Conservation (phyloP, 129 eudicot genomes). For the Flaveria bidentis region DNA sequence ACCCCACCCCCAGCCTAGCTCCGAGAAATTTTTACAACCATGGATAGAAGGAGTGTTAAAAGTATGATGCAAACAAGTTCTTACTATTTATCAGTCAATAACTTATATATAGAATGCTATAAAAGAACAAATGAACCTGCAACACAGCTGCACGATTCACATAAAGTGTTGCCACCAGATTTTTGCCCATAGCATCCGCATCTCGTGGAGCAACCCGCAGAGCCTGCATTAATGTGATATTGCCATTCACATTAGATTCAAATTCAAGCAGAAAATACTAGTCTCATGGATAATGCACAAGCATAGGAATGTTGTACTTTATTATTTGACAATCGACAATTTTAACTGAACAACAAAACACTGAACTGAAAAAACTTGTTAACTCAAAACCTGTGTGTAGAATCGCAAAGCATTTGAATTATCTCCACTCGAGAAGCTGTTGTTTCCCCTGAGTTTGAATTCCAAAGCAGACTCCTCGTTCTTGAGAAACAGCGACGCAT, state of each 20-base stretch:
- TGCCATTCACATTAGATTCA: not conserved
- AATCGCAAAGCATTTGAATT: constrained; percentile 56
- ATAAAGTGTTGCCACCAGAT: constrained; percentile 61
- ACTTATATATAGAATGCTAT: constrained; percentile 12
- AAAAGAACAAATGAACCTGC: constrained; percentile 43
- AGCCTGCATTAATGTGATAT: constrained; percentile 51
- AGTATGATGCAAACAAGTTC: not conserved
- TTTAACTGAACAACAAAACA: no score
- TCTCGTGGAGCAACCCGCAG: constrained; percentile 73
- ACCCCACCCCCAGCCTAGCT: no score
- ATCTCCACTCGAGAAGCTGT: constrained; percentile 59
- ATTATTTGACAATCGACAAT: not conserved
- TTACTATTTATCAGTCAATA: not conserved
- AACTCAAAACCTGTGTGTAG: constrained; percentile 64
- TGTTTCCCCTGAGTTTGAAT: constrained; percentile 65
- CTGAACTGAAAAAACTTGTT: not conserved
- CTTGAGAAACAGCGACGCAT: constrained; percentile 59
- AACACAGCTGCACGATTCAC: constrained; percentile 79
- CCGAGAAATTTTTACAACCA: no score
- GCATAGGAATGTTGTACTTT: not conserved
- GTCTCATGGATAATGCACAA: not conserved
- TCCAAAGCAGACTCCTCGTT: constrained; percentile 71
- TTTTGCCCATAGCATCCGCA: constrained; percentile 55
- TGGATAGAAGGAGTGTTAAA: no score
- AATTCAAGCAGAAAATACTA: not conserved